Percentiles rank a stretch among this genome's conserved stretches.
Evolutionary conservation across 352 stramenopile species (phyloP).

Genomic region (Plasmopara viticola): DNA sequence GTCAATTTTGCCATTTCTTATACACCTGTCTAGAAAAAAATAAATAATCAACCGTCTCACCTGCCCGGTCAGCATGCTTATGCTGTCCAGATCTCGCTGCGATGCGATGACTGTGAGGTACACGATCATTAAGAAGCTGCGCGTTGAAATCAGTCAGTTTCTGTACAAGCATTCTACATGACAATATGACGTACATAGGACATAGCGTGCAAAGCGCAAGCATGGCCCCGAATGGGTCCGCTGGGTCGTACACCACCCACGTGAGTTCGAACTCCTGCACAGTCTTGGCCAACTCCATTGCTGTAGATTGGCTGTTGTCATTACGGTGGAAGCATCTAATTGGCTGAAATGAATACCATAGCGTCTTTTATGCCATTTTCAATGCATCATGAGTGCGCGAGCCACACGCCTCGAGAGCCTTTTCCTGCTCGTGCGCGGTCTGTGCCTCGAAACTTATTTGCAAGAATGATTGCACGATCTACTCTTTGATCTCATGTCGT

Average conservation of each 20-base stretch:
- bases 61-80: slow-evolving; percentile 66
- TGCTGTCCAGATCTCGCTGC: slow-evolving; percentile 72
- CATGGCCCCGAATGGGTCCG: slow-evolving; percentile 53
- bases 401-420: slow-evolving; percentile 72
- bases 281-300: slow-evolving; percentile 6
- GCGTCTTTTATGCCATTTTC: not conserved
- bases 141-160: not conserved
- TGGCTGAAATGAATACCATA: not conserved
- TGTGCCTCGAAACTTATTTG: not conserved
- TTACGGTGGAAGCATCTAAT: not conserved
- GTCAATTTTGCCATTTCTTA: not conserved
- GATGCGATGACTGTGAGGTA: slow-evolving; percentile 71
- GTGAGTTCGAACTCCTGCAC: slow-evolving; percentile 77
- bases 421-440: slow-evolving; percentile 67
- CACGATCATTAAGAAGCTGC: slow-evolving; percentile 81
- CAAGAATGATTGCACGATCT: not conserved
- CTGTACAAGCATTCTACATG: slow-evolving; percentile 31
- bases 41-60: slow-evolving; percentile 14
- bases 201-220: slow-evolving; percentile 70
- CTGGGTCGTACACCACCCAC: slow-evolving; percentile 77
- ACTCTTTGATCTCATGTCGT: slow-evolving; percentile 9
- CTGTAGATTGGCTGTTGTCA: not conserved
- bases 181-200: slow-evolving; percentile 15
- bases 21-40: not conserved
- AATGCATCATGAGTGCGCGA: slow-evolving; percentile 24